Percentiles rank a stretch among this genome's conserved stretches.
Conservation (phyloP, 257 asterid species). For the Paraleonurus japonicus region DNA sequence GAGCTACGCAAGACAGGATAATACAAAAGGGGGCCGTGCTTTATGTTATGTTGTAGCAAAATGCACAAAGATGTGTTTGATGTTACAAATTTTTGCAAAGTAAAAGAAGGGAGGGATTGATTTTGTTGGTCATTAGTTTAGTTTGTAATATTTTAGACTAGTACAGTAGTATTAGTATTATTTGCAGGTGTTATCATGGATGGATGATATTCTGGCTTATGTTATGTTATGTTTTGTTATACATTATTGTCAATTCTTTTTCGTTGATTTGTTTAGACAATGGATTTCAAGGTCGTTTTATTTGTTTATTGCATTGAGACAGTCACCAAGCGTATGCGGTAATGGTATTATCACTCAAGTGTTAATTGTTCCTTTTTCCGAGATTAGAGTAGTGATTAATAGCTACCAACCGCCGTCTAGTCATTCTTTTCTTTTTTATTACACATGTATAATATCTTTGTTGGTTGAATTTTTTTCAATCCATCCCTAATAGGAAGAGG, state of each 20-base stretch:
- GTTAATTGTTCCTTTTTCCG: too few relatives aligned
- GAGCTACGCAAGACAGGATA: slow-evolving; percentile 60
- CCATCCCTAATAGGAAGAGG: slow-evolving; percentile 58
- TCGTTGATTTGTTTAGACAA: not conserved
- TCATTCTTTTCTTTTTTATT: too few relatives aligned
- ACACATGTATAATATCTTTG: too few relatives aligned
- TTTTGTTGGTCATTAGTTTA: slow-evolving; percentile 11
- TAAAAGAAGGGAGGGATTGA: not conserved
- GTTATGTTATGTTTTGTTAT: not conserved
- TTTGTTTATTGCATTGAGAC: not conserved
- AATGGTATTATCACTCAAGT: too few relatives aligned
- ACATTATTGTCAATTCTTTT: not conserved
- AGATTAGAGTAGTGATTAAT: too few relatives aligned
- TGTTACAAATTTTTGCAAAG: too few relatives aligned
- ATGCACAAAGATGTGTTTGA: too few relatives aligned
- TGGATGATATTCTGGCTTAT: not conserved
- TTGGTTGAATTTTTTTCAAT: too few relatives aligned
- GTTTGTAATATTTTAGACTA: slow-evolving; percentile 16
- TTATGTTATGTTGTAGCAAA: not conserved
- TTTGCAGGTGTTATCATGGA: not conserved
- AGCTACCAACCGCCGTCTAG: too few relatives aligned
- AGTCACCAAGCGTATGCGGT: too few relatives aligned
- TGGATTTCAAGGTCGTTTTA: not conserved
- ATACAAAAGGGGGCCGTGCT: not conserved
- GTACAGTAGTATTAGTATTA: slow-evolving; percentile 12